Evolutionary conservation across 2,329 filamentous ascomycete species (phyloP).

Genomic region (Beauveria rudraprayagi): DNA sequence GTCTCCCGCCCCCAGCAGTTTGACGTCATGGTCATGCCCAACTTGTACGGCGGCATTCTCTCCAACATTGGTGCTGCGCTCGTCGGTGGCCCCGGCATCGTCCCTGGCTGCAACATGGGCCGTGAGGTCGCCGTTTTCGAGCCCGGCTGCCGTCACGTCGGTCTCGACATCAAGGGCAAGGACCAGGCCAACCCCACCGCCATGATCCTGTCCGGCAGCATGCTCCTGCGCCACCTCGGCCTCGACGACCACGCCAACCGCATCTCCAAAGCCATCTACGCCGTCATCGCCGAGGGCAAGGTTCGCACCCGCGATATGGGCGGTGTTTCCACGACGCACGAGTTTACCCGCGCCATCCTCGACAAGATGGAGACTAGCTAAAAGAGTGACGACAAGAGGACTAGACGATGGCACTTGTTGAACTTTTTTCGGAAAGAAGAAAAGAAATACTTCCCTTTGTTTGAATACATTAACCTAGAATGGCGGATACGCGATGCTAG

Average conservation of each 20-base stretch:
- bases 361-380: slow-evolving; percentile 84
- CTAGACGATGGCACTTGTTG: neutral
- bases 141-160: slow-evolving; percentile 97
- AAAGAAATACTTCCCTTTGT: slow-evolving; percentile 6
- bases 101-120: slow-evolving; percentile 99
- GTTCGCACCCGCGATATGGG: slow-evolving; percentile 94
- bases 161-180: slow-evolving; percentile 99
- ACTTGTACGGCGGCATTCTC: slow-evolving; percentile 96
- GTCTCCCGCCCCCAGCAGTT: slow-evolving; percentile 96
- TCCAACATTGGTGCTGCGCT: slow-evolving; percentile 98
- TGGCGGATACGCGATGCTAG: neutral
- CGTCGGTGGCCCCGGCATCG: slow-evolving; percentile 92
- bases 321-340: slow-evolving; percentile 77
- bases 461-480: slow-evolving; percentile 5
- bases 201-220: slow-evolving; percentile 87
- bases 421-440: neutral
- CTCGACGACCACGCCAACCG: slow-evolving; percentile 98
- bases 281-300: slow-evolving; percentile 79
- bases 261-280: slow-evolving; percentile 79
- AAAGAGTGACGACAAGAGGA: slow-evolving; percentile 19
- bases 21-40: slow-evolving; percentile 99
- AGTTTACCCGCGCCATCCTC: slow-evolving; percentile 91
- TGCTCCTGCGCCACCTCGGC: slow-evolving; percentile 94
- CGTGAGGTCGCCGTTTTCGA: slow-evolving; percentile 97
- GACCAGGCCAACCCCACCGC: slow-evolving; percentile 98